These are phyloP conservation scores for Pythium guiyangense DNA, from an alignment of 352 stramenopile genomes.

Conservation along the genomic window DNA sequence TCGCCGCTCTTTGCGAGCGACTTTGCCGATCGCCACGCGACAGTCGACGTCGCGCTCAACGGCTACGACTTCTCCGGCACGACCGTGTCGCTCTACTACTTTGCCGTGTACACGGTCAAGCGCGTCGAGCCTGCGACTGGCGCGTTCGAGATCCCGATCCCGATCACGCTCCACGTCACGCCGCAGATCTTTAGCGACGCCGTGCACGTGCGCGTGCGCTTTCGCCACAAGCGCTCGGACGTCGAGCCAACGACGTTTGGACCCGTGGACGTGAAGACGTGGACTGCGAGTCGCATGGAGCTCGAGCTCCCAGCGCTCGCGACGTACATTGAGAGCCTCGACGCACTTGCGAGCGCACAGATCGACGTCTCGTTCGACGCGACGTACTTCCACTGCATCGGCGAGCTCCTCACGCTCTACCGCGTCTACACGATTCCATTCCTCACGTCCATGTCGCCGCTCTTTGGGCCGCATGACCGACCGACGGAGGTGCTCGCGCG, in stretches of 20 bases:
- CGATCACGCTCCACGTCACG: slow-evolving; percentile 28
- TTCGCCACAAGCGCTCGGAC: slow-evolving; percentile 17
- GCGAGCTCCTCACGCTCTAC: slow-evolving; percentile 46
- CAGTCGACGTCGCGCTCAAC: slow-evolving; percentile 62
- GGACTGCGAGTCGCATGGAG: slow-evolving; percentile 32
- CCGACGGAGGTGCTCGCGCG: slow-evolving; percentile 41
- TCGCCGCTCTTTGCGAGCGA: slow-evolving; percentile 48
- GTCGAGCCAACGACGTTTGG: slow-evolving; percentile 22
- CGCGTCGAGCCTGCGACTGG: slow-evolving; percentile 41
- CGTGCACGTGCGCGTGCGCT: slow-evolving; percentile 36
- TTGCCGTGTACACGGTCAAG: slow-evolving; percentile 40
- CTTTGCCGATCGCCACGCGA: slow-evolving; percentile 36
- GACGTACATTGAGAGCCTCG: slow-evolving; percentile 24
- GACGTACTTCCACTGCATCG: slow-evolving; percentile 36
- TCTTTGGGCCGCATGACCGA: slow-evolving; percentile 43
- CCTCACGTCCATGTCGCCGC: slow-evolving; percentile 33
- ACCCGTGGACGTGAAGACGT: slow-evolving; percentile 29
- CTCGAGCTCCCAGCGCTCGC: slow-evolving; percentile 40
- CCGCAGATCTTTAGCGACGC: slow-evolving; percentile 44
- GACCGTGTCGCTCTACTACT: slow-evolving; percentile 45
- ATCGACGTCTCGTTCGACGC: slow-evolving; percentile 60
- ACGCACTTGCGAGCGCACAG: slow-evolving; percentile 21
- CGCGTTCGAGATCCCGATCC: slow-evolving; percentile 55
- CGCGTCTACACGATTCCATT: slow-evolving; percentile 57
- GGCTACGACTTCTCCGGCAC: slow-evolving; percentile 60